Evolutionary conservation across 345 rosid species (phyloP).

Genomic region (Ceriops zippeliana): DNA sequence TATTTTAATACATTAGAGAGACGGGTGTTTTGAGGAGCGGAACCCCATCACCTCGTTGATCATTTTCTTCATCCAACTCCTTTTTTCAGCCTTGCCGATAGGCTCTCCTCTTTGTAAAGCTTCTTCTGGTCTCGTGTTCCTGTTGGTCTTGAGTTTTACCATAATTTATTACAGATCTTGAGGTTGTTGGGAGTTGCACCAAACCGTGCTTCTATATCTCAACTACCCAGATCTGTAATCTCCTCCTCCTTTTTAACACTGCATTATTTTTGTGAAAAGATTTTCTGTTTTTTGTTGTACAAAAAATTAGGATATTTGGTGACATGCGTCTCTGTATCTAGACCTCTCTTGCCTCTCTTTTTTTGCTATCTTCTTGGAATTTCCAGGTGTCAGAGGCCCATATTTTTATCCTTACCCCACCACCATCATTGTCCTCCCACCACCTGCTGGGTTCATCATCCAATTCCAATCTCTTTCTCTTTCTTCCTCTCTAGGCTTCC

Average conservation of each 20-base stretch:
- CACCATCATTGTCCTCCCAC: conserved; percentile 3
- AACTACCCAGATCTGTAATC: conserved; percentile 42
- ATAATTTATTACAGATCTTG: conserved; percentile 12
- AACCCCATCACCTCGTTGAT: too few species aligned
- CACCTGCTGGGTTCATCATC: conserved; percentile 15
- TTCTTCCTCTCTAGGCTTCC: not conserved
- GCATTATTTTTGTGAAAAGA: not conserved
- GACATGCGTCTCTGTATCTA: conserved; percentile 46
- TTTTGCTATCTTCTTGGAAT: conserved; percentile 16
- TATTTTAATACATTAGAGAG: too few species aligned
- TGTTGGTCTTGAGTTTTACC: too few species aligned
- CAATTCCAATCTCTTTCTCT: not conserved
- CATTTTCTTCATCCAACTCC: too few species aligned
- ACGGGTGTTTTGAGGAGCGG: too few species aligned
- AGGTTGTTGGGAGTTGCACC: conserved; percentile 27
- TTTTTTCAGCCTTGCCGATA: too few species aligned
- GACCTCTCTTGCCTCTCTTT: conserved; percentile 22
- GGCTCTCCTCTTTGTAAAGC: too few species aligned
- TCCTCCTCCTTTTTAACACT: not conserved
- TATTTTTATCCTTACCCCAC: conserved; percentile 34
- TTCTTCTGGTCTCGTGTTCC: too few species aligned
- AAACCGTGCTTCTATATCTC: conserved; percentile 17
- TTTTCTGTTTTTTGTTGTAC: too few species aligned
- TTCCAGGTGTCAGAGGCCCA: conserved; percentile 40
- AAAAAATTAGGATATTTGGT: conserved; percentile 11